phyloP scores from a whole-genome alignment of 2,329 filamentous ascomycete species.

The Emmonsiellopsis sp. region DNA sequence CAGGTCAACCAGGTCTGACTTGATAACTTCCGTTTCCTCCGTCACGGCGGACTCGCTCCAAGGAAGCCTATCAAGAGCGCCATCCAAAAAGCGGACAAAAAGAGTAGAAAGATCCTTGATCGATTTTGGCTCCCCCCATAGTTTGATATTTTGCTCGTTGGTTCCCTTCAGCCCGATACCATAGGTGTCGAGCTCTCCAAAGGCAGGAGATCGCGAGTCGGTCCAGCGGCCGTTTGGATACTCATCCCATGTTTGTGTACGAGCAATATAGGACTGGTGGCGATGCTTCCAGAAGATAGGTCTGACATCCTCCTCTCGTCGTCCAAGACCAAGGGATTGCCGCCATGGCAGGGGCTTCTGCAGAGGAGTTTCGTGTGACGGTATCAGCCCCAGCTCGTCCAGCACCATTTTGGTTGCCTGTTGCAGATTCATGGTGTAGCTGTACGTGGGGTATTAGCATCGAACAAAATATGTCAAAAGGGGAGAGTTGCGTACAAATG shows the following conservation, averaged over 20 bases:
- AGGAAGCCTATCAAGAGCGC: conserved; percentile 71
- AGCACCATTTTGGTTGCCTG: conserved; percentile 90
- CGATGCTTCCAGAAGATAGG: conserved; percentile 99
- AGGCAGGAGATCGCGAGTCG: conserved; percentile 90
- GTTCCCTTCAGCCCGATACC: conserved; percentile 88
- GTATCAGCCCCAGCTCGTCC: conserved; percentile 76
- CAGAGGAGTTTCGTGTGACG: conserved; percentile 65
- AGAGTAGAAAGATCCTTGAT: conserved; percentile 72
- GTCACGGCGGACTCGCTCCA: conserved; percentile 92
- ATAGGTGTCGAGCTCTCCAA: conserved; percentile 90
- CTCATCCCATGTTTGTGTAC: conserved; percentile 98
- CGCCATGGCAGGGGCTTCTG: conserved; percentile 94
- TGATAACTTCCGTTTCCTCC: conserved; percentile 70
- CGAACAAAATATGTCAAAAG: neutral
- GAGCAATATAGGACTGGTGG: conserved; percentile 88
- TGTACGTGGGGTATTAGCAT: conserved; percentile 14
- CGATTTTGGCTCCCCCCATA: conserved; percentile 80
- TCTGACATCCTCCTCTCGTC: conserved; percentile 87
- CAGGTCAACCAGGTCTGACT: conserved; percentile 64
- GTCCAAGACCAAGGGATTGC: conserved; percentile 80
- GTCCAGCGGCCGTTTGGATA: conserved; percentile 99
- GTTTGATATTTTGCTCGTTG: conserved; percentile 90
- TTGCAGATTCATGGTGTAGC: conserved; percentile 97
- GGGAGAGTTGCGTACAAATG: conserved; percentile 57
- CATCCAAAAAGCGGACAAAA: conserved; percentile 77